Evolutionary conservation across 768 basidiomycete species (phyloP).

Genomic region (Psilocybe subaeruginosa): DNA sequence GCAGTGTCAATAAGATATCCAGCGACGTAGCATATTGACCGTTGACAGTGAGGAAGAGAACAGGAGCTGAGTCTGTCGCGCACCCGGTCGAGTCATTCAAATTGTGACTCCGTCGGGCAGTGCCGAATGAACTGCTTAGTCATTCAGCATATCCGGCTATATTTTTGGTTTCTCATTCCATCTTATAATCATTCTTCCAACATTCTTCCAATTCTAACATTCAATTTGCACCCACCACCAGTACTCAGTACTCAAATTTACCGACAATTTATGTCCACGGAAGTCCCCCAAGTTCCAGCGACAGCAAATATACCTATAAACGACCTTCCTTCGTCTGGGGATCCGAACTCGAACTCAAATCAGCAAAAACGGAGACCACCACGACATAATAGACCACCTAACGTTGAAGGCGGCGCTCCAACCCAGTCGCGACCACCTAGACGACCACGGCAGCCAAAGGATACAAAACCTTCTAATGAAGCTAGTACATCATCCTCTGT

Average conservation of each 20-base stretch:
- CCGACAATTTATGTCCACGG: background rate
- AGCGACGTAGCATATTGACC: too few species aligned
- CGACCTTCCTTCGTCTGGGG: background rate
- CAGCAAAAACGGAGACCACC: constrained; percentile 2
- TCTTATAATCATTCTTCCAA: too few species aligned
- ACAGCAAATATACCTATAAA: background rate
- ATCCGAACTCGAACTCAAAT: background rate
- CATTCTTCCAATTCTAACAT: too few species aligned
- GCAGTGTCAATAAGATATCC: too few species aligned
- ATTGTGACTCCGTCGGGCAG: too few species aligned
- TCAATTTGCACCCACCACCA: too few species aligned
- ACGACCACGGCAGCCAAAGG: constrained; percentile 1
- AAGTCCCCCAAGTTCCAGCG: background rate
- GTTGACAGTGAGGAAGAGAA: too few species aligned
- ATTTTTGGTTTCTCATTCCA: too few species aligned
- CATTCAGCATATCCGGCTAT: too few species aligned
- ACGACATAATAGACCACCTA: constrained; percentile 8
- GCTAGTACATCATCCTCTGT: constrained; percentile 14
- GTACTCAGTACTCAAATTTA: too few species aligned
- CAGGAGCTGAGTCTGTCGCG: too few species aligned
- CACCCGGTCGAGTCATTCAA: background rate
- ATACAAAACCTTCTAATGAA: constrained; percentile 4
- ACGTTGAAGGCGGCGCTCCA: background rate
- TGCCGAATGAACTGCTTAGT: too few species aligned
- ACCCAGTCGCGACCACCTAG: constrained; percentile 10